These are phyloP conservation scores for Aspergillus biplanus DNA, from an alignment of 495 filamentous ascomycete species.

Conservation along the genomic window DNA sequence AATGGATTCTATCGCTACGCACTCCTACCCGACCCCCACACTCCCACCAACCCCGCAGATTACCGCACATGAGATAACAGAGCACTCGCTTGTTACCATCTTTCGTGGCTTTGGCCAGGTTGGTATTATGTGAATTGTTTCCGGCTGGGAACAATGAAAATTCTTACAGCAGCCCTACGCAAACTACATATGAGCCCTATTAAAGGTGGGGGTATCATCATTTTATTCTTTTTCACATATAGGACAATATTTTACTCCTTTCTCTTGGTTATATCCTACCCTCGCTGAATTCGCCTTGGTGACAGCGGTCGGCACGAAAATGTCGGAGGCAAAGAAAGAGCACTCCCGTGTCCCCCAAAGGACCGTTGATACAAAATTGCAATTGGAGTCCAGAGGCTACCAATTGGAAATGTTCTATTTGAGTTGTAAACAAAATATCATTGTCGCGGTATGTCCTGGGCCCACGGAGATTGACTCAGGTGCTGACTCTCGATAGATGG, in stretches of 20 bases:
- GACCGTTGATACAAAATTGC: neutral
- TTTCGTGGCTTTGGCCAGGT: no score
- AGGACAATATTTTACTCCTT: neutral
- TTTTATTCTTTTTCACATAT: no score
- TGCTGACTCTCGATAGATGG: neutral
- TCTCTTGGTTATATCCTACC: neutral
- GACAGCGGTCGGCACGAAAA: neutral
- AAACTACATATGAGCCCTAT: no score
- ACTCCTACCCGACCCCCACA: no score
- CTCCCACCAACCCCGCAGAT: no score
- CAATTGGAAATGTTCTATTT: conserved; percentile 1
- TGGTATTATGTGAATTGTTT: no score
- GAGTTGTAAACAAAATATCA: neutral
- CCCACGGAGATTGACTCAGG: neutral
- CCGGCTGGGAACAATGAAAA: no score
- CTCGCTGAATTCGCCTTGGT: neutral
- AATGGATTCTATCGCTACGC: no score
- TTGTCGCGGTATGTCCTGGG: neutral
- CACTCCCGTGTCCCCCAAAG: neutral
- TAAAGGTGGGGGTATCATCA: no score
- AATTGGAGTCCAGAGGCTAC: neutral
- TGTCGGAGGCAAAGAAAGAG: neutral
- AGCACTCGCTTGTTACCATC: no score
- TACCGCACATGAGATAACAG: no score
- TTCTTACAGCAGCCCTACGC: no score